Evolutionary conservation across 2,329 filamentous ascomycete genomes (phyloP), one percentile per base, ranked within the genome.

Genomic region (Saccharata proteae): DNA sequence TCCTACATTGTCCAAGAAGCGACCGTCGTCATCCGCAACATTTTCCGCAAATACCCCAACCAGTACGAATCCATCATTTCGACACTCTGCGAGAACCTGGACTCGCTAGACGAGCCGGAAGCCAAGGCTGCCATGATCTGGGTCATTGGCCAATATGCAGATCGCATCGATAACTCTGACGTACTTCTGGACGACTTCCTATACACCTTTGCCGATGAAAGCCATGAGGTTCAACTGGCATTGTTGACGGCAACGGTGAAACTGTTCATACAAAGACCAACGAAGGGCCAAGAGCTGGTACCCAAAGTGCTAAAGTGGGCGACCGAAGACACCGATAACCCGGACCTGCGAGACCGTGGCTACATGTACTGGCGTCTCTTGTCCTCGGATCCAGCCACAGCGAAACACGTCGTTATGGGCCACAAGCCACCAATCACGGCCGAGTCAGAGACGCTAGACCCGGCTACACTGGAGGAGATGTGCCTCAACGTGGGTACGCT

Each of bases 351-450:
- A 40, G 90, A 98, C 54, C 70, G 90, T 46, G 90, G 90, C 0
- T 98, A 94, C 64, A 96, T 98, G 86, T 98, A 98, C 65, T 98
- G 90, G 90, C 82, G 90, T 4, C 69, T 98, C 10, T 69, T 98
- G 2, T 93, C 85, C 2, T 92, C 85, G 0, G 86, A 94, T 52
- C 88, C 93, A 44, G 76, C 78, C 29, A 74, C 80, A 0, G 90
- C 90, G 2, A 90, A 81, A 51, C 66, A 76, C 39, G 74, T 98
- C 30, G 86, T 98, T 42, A 96, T 98, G 88, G 88, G 90, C 37
- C 81, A 93, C 44, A 98, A 98, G 54, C 90, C 90, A 5, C 73
- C 88, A 6, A 96, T 98, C 55, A 93, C 86, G 2, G 88, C 90
- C 19, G 90, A 98, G 57, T 86, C 82, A 16, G 90, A 98, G 59